phyloP scores from a whole-genome alignment of 2,329 filamentous ascomycete species.

The Paracamarosporium sp. region DNA sequence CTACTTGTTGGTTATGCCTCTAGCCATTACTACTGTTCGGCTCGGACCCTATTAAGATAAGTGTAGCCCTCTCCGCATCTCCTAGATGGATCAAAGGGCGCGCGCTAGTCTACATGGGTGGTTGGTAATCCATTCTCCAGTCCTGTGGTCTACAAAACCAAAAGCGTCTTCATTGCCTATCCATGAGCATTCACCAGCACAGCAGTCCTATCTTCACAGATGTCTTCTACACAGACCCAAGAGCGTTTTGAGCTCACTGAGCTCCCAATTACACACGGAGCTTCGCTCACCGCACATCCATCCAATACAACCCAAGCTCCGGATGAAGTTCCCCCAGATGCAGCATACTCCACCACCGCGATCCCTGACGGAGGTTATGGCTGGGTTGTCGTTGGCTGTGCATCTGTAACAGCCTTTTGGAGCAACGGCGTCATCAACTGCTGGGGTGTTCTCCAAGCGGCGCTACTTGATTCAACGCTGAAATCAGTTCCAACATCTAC shows the following conservation, averaged over 20 bases:
- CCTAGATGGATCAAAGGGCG: neutral
- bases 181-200: neutral
- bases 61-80: neutral
- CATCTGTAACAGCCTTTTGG: slow-evolving; percentile 59
- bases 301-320: neutral
- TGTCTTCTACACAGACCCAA: slow-evolving; percentile 16
- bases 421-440: slow-evolving; percentile 62
- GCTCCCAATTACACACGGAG: neutral
- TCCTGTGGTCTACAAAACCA: neutral
- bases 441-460: slow-evolving; percentile 68
- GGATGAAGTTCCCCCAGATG: slow-evolving; percentile 19
- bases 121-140: neutral
- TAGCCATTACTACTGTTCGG: no score
- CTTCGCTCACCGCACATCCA: neutral
- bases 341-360: slow-evolving; percentile 26
- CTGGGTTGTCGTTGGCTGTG: slow-evolving; percentile 58
- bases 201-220: neutral
- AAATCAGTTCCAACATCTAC: slow-evolving; percentile 55
- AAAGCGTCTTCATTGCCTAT: neutral
- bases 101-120: neutral
- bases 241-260: slow-evolving; percentile 22
- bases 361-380: slow-evolving; percentile 63
- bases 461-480: slow-evolving; percentile 58
- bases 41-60: neutral
- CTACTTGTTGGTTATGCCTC: no score